A percentile compares a stretch with the other conserved stretches of the same genome.
Conservation (phyloP, 23 red algal genomes). For the Gracilaria caudata region DNA sequence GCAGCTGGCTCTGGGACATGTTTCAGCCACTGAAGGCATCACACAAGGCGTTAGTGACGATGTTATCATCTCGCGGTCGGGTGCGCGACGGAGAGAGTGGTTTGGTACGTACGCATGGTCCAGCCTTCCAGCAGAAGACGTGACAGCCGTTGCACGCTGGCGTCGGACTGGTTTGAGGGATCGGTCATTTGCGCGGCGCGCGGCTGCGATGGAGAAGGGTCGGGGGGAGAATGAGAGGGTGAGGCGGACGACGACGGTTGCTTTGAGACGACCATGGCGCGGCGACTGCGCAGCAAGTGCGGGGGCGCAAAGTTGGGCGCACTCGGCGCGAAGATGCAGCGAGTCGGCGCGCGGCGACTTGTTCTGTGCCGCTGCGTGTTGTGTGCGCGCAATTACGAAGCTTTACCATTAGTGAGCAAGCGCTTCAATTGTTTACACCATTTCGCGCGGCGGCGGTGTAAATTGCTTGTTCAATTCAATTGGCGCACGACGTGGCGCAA, state of each 20-base stretch:
- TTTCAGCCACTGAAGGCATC: conserved; percentile 28
- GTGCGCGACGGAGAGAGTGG: not conserved
- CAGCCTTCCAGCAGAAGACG: conserved; percentile 65
- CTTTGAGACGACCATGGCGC: not conserved
- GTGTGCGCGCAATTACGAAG: not conserved
- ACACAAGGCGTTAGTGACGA: not conserved
- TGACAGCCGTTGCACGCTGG: conserved; percentile 50
- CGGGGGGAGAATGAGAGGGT: not conserved
- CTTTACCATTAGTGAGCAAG: no score
- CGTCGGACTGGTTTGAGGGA: not conserved
- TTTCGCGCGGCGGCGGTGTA: no score
- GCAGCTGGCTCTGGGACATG: conserved; percentile 47
- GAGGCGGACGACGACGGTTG: not conserved
- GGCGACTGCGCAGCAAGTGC: not conserved
- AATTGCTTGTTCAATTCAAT: not conserved
- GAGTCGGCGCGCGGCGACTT: not conserved
- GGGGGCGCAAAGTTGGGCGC: no score
- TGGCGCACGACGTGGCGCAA: not conserved
- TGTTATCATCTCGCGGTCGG: not conserved
- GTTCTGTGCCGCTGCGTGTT: no score
- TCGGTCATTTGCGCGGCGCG: not conserved
- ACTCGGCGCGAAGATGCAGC: not conserved
- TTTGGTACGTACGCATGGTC: conserved; percentile 47
- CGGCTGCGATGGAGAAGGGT: not conserved
- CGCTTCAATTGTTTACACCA: no score